Base-by-base conservation (phyloP, 768 basidiomycete genomes). In the Glaciozyma antarctica region DNA sequence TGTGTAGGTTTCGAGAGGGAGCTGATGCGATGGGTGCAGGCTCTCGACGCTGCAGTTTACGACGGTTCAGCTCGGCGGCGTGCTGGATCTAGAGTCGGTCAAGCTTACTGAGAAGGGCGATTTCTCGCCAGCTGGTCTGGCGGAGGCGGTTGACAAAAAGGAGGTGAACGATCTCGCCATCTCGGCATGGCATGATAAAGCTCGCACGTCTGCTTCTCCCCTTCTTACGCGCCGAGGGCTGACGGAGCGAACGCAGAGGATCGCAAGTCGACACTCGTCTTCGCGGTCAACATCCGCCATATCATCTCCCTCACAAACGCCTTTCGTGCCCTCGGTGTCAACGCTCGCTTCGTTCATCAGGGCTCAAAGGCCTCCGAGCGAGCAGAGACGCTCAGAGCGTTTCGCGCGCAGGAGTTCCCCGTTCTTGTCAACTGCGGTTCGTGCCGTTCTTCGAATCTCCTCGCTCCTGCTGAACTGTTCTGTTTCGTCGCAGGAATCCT, bases 361-460 rank as follows among this genome's bases (percentile, higher is more conserved):
- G 79, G 80, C 30, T 93, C 90, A 0, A 84, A 85, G 30, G 74
- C 78, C 4, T 70, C 73, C 6, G 85, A 89, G 66, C 83, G 93
- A 16, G 82, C 81, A 67, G 79, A 80, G 3, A 77, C 91, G 2
- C 77, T 97, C 6, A 74, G 78, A 6, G 80, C 78, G 2, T 98
- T 97, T 76, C 84, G 81, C 73, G 78, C 79, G 10, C 87, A 88
- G 10, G 74, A 81, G 59, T 95, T 85, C 73, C 90, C 91, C 12
- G 88, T 98, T 2, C 79, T 98, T 32, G 77, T 97, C 54, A 97
- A 97, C 73, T 97, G 92, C 73, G 86, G 88, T 88, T 62, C 28
- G 78, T 73, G 28, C 30, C 61, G 59, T 19, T 56, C 3, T 49
- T 60, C 17, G 38, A 53, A 43, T 15, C 41, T 34, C 5, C 59